Evolutionary conservation across 208 protist genomes (phyloP), one percentile per base, ranked within the genome.

Genomic region (Leishmania lainsoni): DNA sequence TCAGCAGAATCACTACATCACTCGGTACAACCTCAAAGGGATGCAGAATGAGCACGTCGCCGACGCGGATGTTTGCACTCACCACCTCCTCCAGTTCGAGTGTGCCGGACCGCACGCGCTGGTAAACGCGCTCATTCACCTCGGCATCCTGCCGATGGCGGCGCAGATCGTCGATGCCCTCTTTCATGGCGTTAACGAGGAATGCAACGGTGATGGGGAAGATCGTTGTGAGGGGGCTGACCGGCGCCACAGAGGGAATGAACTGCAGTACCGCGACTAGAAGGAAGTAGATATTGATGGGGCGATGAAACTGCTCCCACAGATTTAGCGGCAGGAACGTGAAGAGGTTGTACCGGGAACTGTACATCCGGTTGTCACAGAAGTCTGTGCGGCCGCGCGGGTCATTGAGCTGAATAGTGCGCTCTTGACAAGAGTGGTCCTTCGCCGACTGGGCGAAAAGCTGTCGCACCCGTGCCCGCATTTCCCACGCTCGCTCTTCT

Each of bases 231-330:
- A 95, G 90, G 39, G 94, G 94, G 85, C 95, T 98, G 54, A 98
- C 94, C 1, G 97, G 94, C 32, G 95, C 94, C 9, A 96, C 86
- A 48, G 76, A 85, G 14, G 90, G 90, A 35, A 97, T 92, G 52
- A 97, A 92, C 90, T 99, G 96, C 49, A 99, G 78, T 49, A 90
- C 83, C 26, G 91, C 90, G 1, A 99, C 90, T 5, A 98, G 66
- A 10, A 99, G 84, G 85, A 99, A 99, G 76, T 99, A 99, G 32
- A 97, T 70, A 81, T 99, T 99, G 84, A 98, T 97, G 58, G 96
- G 90, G 5, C 96, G 88, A n/a, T 91, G 83, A 70, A 99, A 99
- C 89, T 99, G 99, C 75, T 98, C 97, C 72, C 90, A 99, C 6
- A 99, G 84, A 72, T 99, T 99, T 48, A 98, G 86, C 29, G 97